Percentiles rank a stretch among this genome's conserved stretches.
These are phyloP conservation scores for Sporothrix brunneoviolacea DNA, from an alignment of 2,329 filamentous ascomycete species.

Conservation along the genomic window DNA sequence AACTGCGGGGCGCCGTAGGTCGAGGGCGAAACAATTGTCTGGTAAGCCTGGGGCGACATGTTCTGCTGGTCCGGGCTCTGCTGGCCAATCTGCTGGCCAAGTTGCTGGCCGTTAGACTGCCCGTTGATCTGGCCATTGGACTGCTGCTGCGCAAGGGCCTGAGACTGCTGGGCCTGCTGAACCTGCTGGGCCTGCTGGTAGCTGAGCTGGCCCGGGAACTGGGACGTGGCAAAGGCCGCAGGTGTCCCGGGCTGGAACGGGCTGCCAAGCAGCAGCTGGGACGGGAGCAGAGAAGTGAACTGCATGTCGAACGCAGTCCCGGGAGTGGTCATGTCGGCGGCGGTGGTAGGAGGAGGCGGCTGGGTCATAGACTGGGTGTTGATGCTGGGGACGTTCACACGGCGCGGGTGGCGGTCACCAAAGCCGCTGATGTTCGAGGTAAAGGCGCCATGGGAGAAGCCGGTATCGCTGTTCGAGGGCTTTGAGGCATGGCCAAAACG, in stretches of 20 bases:
- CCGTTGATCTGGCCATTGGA: conserved; percentile 43
- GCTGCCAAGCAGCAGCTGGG: conserved; percentile 87
- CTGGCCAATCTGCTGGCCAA: conserved; percentile 35
- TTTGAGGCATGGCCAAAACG: conserved; percentile 73
- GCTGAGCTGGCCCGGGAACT: conserved; percentile 77
- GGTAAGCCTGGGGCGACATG: conserved; percentile 77
- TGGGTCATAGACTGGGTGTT: conserved; percentile 68
- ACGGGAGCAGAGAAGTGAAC: conserved; percentile 91
- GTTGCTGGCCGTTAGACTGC: conserved; percentile 67
- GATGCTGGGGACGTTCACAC: conserved; percentile 82
- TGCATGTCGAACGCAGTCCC: conserved; percentile 95
- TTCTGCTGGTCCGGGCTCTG: conserved; percentile 69
- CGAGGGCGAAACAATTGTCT: conserved; percentile 78
- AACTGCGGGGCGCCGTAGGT: conserved; percentile 76
- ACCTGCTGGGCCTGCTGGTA: conserved; percentile 64
- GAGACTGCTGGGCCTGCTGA: conserved; percentile 58
- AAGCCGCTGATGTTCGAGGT: conserved; percentile 80
- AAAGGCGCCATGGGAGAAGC: conserved; percentile 90
- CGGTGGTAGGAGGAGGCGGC: conserved; percentile 35
- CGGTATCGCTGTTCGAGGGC: conserved; percentile 75
- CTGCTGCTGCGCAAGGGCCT: conserved; percentile 40
- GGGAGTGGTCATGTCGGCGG: conserved; percentile 72
- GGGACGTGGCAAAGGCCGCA: conserved; percentile 79
- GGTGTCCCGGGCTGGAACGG: conserved; percentile 95
- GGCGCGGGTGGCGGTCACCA: conserved; percentile 76